Percentiles rank a stretch among this genome's conserved stretches.
Conservation (phyloP, 1,284 basidiomycete genomes). For the Leccinum pallidistipes region DNA sequence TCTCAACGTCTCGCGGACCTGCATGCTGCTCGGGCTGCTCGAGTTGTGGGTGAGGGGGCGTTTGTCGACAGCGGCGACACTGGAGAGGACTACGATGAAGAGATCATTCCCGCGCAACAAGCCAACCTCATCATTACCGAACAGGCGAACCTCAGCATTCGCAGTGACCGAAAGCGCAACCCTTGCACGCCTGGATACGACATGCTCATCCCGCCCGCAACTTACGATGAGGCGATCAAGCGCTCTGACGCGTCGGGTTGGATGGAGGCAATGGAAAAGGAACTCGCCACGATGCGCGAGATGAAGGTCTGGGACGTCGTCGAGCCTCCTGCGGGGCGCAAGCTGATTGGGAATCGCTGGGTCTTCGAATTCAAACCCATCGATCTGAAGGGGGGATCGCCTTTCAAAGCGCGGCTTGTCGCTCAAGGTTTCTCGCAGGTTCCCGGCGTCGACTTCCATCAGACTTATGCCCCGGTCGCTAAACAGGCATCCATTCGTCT, state of each 20-base stretch:
- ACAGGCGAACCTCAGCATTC: background rate
- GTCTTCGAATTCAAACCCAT: conserved; percentile 4
- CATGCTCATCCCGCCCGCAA: background rate
- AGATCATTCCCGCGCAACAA: background rate
- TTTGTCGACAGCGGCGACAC: too few species aligned
- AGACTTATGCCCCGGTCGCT: conserved; percentile 29
- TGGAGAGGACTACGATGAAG: too few species aligned
- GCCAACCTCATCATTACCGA: conserved; percentile 2
- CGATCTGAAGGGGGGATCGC: background rate
- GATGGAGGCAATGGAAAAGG: background rate
- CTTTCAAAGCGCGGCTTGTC: conserved; percentile 40
- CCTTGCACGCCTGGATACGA: background rate
- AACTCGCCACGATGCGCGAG: background rate
- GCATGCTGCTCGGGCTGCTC: background rate
- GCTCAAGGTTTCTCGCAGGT: conserved; percentile 42
- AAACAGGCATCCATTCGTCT: conserved; percentile 24
- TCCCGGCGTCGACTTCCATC: conserved; percentile 37
- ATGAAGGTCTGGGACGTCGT: conserved; percentile 12
- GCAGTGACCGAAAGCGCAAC: background rate
- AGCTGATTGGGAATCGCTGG: conserved; percentile 7
- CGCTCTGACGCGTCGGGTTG: background rate
- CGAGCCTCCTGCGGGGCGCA: background rate
- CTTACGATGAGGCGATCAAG: conserved; percentile 1
- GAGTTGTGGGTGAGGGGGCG: background rate
- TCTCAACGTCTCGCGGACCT: background rate